These are phyloP conservation scores for Penicillium herquei DNA, from an alignment of 495 filamentous ascomycete genomes.

Conservation along the genomic window DNA sequence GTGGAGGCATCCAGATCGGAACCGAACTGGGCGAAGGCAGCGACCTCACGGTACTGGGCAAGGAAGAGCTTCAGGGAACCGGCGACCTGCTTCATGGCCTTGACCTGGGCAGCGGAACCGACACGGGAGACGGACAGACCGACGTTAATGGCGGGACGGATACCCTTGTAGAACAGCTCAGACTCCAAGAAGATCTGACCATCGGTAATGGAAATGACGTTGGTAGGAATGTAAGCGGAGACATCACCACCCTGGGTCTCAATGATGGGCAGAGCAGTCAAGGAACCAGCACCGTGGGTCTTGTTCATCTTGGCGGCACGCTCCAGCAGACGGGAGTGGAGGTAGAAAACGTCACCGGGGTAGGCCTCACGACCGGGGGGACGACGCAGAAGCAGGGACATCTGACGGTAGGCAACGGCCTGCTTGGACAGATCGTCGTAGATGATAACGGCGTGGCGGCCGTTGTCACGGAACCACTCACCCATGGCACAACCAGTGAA, in stretches of 20 bases:
- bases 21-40: constrained; percentile 99
- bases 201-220: constrained; percentile 99
- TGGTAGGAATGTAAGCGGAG: constrained; percentile 99
- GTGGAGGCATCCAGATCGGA: constrained; percentile 98
- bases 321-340: constrained; percentile 98
- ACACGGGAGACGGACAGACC: constrained; percentile 99
- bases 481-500: constrained; percentile 83
- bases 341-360: constrained; percentile 99
- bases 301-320: constrained; percentile 99
- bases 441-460: constrained; percentile 89
- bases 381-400: constrained; percentile 98
- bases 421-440: constrained; percentile 99
- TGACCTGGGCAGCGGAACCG: constrained; percentile 98
- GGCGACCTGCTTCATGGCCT: constrained; percentile 99
- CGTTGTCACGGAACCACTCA: constrained; percentile 89
- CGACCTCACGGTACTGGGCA: constrained; percentile 99
- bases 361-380: constrained; percentile 99
- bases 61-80: constrained; percentile 99
- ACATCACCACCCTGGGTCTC: constrained; percentile 99
- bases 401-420: constrained; percentile 99
- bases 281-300: constrained; percentile 91
- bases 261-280: constrained; percentile 97
- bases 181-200: constrained; percentile 99
- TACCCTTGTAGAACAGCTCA: constrained; percentile 99
- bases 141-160: constrained; percentile 99